Conservation (phyloP, 495 filamentous ascomycete species). For the Podospora didyma region DNA sequence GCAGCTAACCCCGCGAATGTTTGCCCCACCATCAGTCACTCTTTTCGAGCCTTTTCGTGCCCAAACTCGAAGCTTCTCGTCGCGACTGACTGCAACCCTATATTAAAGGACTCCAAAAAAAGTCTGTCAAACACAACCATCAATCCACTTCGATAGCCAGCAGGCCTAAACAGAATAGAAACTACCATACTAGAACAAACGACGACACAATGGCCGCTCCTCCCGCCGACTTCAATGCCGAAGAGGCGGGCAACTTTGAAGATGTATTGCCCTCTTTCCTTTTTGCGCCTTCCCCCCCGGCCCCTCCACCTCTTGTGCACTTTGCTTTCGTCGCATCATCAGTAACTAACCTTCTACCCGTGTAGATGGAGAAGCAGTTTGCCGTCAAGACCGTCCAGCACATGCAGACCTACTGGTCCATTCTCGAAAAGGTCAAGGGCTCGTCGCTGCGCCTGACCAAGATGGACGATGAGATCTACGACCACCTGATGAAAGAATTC, state of each 20-base stretch:
- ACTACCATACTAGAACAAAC: neutral
- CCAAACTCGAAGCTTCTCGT: constrained; percentile 1
- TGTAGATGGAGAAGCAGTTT: constrained; percentile 97
- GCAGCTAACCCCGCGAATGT: neutral
- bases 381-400: constrained; percentile 97
- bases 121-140: no score
- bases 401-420: constrained; percentile 92
- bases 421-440: constrained; percentile 84
- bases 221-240: constrained; percentile 41
- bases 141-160: neutral
- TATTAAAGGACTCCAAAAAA: neutral
- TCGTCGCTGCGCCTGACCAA: constrained; percentile 85
- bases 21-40: constrained; percentile 1
- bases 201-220: constrained; percentile 4
- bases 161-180: neutral
- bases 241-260: constrained; percentile 46
- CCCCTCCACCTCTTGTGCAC: no score
- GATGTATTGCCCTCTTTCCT: constrained; percentile 31
- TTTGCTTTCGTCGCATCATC: no score
- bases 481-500: constrained; percentile 79
- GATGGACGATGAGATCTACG: constrained; percentile 90
- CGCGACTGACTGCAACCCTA: neutral
- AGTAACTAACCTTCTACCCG: neutral
- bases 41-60: neutral
- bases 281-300: neutral